phyloP scores from a whole-genome alignment of 352 stramenopile species.

The Globisporangium cederbergense region DNA sequence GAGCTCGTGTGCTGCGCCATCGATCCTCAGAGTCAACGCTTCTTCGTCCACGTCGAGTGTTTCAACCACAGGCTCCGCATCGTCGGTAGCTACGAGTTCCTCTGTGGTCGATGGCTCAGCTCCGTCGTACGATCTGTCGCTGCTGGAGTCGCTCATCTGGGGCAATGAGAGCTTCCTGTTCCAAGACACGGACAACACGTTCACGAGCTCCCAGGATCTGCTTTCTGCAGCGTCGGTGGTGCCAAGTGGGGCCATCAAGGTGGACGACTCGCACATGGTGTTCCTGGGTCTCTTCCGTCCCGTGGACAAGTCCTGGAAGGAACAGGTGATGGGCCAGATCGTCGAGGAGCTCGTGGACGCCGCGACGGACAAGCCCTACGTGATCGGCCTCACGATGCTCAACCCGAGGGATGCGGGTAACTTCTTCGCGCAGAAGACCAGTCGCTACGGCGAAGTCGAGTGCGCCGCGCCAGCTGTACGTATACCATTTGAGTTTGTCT shows the following conservation, averaged over 20 bases:
- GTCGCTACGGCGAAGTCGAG: slow-evolving; percentile 65
- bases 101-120: slow-evolving; percentile 26
- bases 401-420: slow-evolving; percentile 63
- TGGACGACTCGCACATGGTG: slow-evolving; percentile 44
- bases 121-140: slow-evolving; percentile 69
- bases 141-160: slow-evolving; percentile 67
- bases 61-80: slow-evolving; percentile 22
- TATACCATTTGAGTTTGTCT: slow-evolving; percentile 2
- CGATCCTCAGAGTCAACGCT: slow-evolving; percentile 38
- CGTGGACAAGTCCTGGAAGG: slow-evolving; percentile 45
- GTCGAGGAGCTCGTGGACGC: slow-evolving; percentile 57
- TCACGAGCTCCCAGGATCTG: slow-evolving; percentile 17
- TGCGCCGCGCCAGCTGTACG: slow-evolving; percentile 66
- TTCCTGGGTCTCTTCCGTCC: slow-evolving; percentile 63
- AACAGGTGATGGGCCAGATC: slow-evolving; percentile 52
- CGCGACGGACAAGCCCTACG: slow-evolving; percentile 42
- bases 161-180: slow-evolving; percentile 61
- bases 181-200: slow-evolving; percentile 30
- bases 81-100: slow-evolving; percentile 8
- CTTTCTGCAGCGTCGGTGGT: slow-evolving; percentile 36
- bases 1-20: slow-evolving; percentile 40
- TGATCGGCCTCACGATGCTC: slow-evolving; percentile 50
- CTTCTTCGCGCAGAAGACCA: slow-evolving; percentile 62
- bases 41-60: slow-evolving; percentile 13
- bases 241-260: slow-evolving; percentile 39